Conservation (phyloP, 2,329 filamentous ascomycete genomes). For the Aureobasidium sp. region DNA sequence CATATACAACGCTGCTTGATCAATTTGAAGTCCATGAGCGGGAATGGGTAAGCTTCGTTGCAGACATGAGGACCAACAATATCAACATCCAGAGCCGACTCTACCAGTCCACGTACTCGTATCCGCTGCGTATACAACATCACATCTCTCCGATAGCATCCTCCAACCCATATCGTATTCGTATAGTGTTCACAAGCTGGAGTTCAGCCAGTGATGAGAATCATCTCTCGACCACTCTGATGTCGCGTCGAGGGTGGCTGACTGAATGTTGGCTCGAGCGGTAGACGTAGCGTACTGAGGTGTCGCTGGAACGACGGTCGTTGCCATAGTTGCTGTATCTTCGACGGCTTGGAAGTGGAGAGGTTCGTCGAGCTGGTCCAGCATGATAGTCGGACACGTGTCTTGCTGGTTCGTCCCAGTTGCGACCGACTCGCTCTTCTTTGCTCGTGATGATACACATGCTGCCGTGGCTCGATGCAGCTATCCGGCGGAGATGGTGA, state of each 20-base stretch:
- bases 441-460: constrained; percentile 25
- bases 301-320: background rate
- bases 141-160: background rate
- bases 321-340: constrained; percentile 3
- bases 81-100: background rate
- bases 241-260: background rate
- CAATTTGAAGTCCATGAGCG: background rate
- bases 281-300: background rate
- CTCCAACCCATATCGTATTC: background rate
- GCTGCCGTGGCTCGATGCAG: background rate
- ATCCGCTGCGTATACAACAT: background rate
- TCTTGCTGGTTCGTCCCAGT: constrained; percentile 21
- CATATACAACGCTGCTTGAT: background rate
- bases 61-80: background rate
- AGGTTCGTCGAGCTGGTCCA: constrained; percentile 15
- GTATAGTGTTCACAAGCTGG: constrained; percentile 19
- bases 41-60: background rate
- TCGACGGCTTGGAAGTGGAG: background rate
- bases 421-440: constrained; percentile 16
- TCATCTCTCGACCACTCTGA: constrained; percentile 4
- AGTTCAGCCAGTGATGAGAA: constrained; percentile 24
- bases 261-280: constrained; percentile 21
- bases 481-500: background rate
- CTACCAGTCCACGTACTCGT: constrained; percentile 27
- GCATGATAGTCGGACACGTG: constrained; percentile 26